Evolutionary conservation across 345 rosid species (phyloP).

Genomic region (Aurinia saxatilis): DNA sequence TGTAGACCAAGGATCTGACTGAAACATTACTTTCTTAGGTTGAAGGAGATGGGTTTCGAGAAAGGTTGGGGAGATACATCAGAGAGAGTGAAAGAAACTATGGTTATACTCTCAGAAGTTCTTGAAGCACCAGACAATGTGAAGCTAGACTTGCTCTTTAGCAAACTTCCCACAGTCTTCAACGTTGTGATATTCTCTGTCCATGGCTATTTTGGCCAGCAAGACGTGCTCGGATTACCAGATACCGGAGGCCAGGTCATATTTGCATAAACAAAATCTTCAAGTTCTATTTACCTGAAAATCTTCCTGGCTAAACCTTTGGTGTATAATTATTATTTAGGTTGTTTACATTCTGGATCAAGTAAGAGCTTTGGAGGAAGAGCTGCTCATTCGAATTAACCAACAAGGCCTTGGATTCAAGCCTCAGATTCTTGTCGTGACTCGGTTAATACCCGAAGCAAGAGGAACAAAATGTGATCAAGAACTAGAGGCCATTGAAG

Average conservation of each 20-base stretch:
- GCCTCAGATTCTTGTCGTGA: slow-evolving; percentile 90
- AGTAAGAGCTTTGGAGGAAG: slow-evolving; percentile 90
- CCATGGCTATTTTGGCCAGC: slow-evolving; percentile 89
- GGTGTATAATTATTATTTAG: slow-evolving; percentile 28
- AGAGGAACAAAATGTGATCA: slow-evolving; percentile 74
- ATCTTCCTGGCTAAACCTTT: not conserved
- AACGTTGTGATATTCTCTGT: slow-evolving; percentile 82
- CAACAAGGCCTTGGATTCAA: slow-evolving; percentile 66
- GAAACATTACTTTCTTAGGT: slow-evolving; percentile 33
- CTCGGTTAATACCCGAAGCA: slow-evolving; percentile 78
- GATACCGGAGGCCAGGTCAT: slow-evolving; percentile 93
- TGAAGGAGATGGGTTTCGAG: slow-evolving; percentile 90
- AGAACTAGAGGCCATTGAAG: slow-evolving; percentile 61
- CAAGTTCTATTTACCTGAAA: not conserved
- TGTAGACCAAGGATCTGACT: not conserved
- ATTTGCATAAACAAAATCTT: not conserved
- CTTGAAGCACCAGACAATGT: slow-evolving; percentile 84
- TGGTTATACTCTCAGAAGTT: slow-evolving; percentile 68
- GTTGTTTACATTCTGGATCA: slow-evolving; percentile 98
- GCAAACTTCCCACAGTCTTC: slow-evolving; percentile 71
- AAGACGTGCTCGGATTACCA: slow-evolving; percentile 87
- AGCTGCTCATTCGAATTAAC: slow-evolving; percentile 53
- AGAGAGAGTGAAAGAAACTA: slow-evolving; percentile 57
- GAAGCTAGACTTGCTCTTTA: slow-evolving; percentile 51
- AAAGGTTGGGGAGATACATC: slow-evolving; percentile 88